Base-by-base conservation (phyloP, 306 rosid species). In the Trifolium fragiferum region DNA sequence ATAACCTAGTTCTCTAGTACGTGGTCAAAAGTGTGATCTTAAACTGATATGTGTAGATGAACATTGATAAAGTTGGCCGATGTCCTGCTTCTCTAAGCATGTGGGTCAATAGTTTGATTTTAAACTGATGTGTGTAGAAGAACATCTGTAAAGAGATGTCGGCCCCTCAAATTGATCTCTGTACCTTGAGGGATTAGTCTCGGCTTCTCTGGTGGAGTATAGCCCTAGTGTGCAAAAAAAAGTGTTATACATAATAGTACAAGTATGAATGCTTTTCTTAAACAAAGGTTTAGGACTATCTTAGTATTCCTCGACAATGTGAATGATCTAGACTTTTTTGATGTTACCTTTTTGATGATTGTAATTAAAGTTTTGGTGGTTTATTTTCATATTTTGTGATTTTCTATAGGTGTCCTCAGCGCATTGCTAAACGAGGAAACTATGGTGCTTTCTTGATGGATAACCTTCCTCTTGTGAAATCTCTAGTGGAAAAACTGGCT, bases 401-500 rank as follows among this genome's bases (percentile, higher is more conserved):
- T 74, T 75, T 76, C 5, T 73, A 53, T 87, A 95, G 98, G 82
- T 95, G 99, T 81, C 99, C 99, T 41, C 99, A 95, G 80, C 92
- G 99, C 62, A 95, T 95, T 80, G 98, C 97, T 21, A 84, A 81
- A 76, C 76, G 96, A 44, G 98, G 99, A 46, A 64, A 95, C 68
- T 92, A 95, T 75, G 98, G 99, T 54, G 98, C 98, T 58, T 95
- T 95, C 71, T 79, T 95, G n/a, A 95, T 95, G 99, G 97, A 92
- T 73, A 87, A 95, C 81, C 96, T 95, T 58, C 92, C 99, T 63
- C 88, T 92, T 25, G 91, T 92, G 37, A 92, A 89, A 82, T 84
- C 92, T 72, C 73, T 95, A 1, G 97, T 92, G 38, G 90, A 92
- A 74, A 95, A 95, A 18, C 79, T 95, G 86, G 89, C 94, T 80